Evolutionary conservation across 305 asterid genomes (phyloP).

Genomic region (Plantago lanceolata): DNA sequence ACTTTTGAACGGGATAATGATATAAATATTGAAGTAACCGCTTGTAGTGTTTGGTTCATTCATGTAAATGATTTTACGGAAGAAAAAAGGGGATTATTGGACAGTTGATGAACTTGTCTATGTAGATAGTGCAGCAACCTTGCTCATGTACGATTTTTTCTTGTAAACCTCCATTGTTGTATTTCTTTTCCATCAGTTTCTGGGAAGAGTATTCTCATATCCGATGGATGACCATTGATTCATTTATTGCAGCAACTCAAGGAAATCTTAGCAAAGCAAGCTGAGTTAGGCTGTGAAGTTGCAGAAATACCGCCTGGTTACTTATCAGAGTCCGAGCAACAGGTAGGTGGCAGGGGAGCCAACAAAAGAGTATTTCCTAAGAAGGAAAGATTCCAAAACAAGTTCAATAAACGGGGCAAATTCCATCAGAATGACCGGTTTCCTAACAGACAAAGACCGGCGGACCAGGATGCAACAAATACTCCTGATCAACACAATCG

Average conservation of each 20-base stretch:
- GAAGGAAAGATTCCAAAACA: constrained; percentile 53
- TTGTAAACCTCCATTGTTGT: too few species aligned
- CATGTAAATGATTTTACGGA: not conserved
- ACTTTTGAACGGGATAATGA: too few species aligned
- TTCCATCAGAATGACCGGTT: constrained; percentile 41
- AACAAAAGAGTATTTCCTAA: constrained; percentile 33
- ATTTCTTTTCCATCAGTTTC: not conserved
- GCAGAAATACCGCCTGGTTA: constrained; percentile 86
- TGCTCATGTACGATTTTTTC: too few species aligned
- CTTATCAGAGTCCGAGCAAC: constrained; percentile 63
- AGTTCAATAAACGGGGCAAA: constrained; percentile 53
- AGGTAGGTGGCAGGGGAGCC: constrained; percentile 31
- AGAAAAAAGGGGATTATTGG: too few species aligned
- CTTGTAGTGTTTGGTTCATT: not conserved
- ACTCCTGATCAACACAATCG: constrained; percentile 26
- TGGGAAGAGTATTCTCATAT: constrained; percentile 8
- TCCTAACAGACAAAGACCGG: constrained; percentile 40
- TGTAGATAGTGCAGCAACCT: too few species aligned
- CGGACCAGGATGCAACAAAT: constrained; percentile 27
- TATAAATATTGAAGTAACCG: too few species aligned
- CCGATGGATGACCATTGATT: constrained; percentile 12
- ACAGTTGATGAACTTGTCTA: too few species aligned
- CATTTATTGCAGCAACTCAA: constrained; percentile 64
- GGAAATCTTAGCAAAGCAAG: constrained; percentile 89
- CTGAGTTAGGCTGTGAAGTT: constrained; percentile 88